phyloP scores from a whole-genome alignment of 2,329 filamentous ascomycete genomes.

The Penicillium sp. region DNA sequence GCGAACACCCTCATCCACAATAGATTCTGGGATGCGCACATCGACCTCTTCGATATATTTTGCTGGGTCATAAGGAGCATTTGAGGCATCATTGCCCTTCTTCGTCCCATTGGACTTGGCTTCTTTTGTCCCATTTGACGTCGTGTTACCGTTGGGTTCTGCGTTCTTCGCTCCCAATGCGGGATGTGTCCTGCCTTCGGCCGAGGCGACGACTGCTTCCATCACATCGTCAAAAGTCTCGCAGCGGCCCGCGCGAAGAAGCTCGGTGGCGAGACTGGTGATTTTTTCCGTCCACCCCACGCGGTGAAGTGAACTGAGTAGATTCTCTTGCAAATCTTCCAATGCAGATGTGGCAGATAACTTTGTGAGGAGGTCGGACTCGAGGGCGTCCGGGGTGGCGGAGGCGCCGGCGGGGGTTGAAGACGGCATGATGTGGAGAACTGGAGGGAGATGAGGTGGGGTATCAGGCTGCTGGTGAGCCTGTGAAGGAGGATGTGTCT shows the following conservation, averaged over 20 bases:
- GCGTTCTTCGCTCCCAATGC: conserved; percentile 28
- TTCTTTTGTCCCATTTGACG: conserved; percentile 20
- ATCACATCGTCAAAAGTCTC: conserved; percentile 59
- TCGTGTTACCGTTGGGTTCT: conserved; percentile 23
- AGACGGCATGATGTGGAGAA: conserved; percentile 19
- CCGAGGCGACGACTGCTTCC: conserved; percentile 53
- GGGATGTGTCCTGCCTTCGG: conserved; percentile 37
- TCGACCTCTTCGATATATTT: conserved; percentile 43
- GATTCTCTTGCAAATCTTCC: conserved; percentile 56
- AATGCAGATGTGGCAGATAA: conserved; percentile 54
- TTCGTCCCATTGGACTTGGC: conserved; percentile 23
- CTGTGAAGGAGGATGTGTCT: background rate
- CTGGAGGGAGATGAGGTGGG: background rate
- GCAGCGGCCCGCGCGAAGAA: conserved; percentile 60
- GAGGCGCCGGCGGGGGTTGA: conserved; percentile 22
- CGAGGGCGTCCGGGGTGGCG: conserved; percentile 43
- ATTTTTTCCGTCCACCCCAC: conserved; percentile 62
- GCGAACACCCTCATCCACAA: conserved; percentile 53
- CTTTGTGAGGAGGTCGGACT: conserved; percentile 43
- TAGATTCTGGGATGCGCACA: conserved; percentile 52
- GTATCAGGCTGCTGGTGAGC: conserved; percentile 1
- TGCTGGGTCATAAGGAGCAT: conserved; percentile 19
- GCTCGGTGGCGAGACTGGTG: conserved; percentile 55
- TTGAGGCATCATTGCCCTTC: conserved; percentile 21
- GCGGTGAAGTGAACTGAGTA: conserved; percentile 58